Conservation (phyloP, 2,329 filamentous ascomycete species). For the Fusarium sublunatum region DNA sequence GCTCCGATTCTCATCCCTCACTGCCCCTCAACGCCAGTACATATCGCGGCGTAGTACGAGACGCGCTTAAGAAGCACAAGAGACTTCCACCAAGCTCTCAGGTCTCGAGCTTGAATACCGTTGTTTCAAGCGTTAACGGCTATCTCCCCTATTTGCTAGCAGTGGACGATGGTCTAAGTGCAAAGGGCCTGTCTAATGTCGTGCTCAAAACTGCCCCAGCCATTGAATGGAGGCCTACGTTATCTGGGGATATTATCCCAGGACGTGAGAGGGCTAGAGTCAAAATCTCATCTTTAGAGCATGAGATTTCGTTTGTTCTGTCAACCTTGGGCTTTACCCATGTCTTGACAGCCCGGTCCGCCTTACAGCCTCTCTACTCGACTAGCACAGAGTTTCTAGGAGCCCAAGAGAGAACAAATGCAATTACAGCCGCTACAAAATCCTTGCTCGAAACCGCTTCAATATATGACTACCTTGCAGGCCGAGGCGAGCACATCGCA, state of each 20-base stretch:
- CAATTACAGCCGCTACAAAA: constrained; percentile 80
- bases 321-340: constrained; percentile 81
- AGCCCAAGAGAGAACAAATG: constrained; percentile 73
- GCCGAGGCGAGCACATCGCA: constrained; percentile 61
- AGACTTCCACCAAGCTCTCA: constrained; percentile 79
- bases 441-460: constrained; percentile 81
- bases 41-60: constrained; percentile 83
- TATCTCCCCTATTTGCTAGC: constrained; percentile 89
- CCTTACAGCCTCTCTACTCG: constrained; percentile 78
- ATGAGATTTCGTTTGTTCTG: constrained; percentile 84
- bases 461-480: constrained; percentile 77
- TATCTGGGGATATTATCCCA: constrained; percentile 73
- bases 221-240: constrained; percentile 86
- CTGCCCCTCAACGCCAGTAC: constrained; percentile 85
- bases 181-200: constrained; percentile 57
- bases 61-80: constrained; percentile 89
- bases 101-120: constrained; percentile 73
- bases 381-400: constrained; percentile 70
- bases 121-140: constrained; percentile 75
- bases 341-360: constrained; percentile 76
- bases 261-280: constrained; percentile 74
- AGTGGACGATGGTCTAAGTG: constrained; percentile 77
- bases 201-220: constrained; percentile 69
- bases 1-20: constrained; percentile 86
- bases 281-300: constrained; percentile 78